Conservation (phyloP, 2,329 filamentous ascomycete species). For the Thermoascus crustaceus region DNA sequence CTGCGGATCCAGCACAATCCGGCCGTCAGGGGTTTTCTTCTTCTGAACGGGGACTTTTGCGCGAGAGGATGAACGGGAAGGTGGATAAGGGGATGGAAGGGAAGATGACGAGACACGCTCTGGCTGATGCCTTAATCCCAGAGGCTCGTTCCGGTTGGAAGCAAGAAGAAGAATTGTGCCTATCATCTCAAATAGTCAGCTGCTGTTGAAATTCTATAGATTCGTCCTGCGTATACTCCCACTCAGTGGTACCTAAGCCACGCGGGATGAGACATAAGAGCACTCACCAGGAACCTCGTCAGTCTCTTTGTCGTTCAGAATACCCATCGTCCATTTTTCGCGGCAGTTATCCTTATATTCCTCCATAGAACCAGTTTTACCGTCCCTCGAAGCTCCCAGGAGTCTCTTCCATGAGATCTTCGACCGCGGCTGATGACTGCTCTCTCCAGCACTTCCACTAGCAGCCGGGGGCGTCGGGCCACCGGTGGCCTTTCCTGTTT, state of each 20-base stretch:
- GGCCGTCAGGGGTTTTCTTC: constrained; percentile 74
- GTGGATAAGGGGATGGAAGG: constrained; percentile 37
- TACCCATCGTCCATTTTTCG: constrained; percentile 58
- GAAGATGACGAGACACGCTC: constrained; percentile 50
- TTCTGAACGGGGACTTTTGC: constrained; percentile 30
- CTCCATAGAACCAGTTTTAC: constrained; percentile 6
- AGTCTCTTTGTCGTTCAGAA: constrained; percentile 70
- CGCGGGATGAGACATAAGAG: no score
- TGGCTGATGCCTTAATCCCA: constrained; percentile 56
- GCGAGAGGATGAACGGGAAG: constrained; percentile 32
- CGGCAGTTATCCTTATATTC: constrained; percentile 18
- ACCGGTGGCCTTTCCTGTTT: background rate
- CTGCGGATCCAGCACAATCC: constrained; percentile 82
- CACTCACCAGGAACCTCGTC: constrained; percentile 75
- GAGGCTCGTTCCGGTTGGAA: constrained; percentile 53
- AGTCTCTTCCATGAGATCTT: background rate
- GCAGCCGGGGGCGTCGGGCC: background rate
- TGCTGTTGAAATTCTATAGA: no score
- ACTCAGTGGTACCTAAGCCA: no score
- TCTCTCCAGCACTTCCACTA: background rate
- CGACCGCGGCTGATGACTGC: background rate
- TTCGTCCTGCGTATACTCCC: no score
- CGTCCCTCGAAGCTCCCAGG: background rate
- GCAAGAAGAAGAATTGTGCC: constrained; percentile 56
- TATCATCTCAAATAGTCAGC: constrained; percentile 18